These are phyloP conservation scores for Nidularia sp. DNA, from an alignment of 768 basidiomycete species.

Conservation along the genomic window DNA sequence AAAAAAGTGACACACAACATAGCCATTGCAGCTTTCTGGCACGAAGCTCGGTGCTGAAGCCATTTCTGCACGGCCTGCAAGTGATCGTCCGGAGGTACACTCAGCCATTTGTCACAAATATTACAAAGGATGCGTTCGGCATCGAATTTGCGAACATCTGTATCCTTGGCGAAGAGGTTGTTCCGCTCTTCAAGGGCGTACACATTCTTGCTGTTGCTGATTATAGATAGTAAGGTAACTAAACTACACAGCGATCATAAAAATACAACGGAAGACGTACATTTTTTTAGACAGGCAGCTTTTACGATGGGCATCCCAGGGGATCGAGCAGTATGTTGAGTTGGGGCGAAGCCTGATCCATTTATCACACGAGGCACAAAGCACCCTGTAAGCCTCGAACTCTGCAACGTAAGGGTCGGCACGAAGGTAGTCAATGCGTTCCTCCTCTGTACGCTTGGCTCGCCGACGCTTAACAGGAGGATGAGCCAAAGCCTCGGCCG, in stretches of 20 bases:
- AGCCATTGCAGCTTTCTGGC: conserved; percentile 32
- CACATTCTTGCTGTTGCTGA: conserved; percentile 44
- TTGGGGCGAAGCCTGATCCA: conserved; percentile 86
- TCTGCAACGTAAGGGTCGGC: conserved; percentile 75
- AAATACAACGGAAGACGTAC: conserved; percentile 30
- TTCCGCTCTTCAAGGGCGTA: conserved; percentile 61
- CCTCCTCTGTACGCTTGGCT: conserved; percentile 74
- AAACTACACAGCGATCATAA: neutral
- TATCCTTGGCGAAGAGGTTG: conserved; percentile 56
- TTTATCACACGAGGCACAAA: conserved; percentile 78
- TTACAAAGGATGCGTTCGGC: conserved; percentile 68
- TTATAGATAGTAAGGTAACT: neutral
- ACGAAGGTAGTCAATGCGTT: conserved; percentile 67
- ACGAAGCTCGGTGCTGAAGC: conserved; percentile 57
- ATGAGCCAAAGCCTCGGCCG: conserved; percentile 36
- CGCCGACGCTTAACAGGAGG: conserved; percentile 62
- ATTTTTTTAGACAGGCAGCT: conserved; percentile 78
- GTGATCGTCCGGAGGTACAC: conserved; percentile 57
- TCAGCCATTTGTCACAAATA: conserved; percentile 66
- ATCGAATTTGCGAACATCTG: conserved; percentile 72
- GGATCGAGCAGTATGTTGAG: conserved; percentile 84
- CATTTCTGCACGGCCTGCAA: conserved; percentile 59
- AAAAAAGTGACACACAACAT: neutral
- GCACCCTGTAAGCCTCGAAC: conserved; percentile 76
- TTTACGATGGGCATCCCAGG: conserved; percentile 84